phyloP scores from a whole-genome alignment of 352 stramenopile genomes.

The Phytophthora melonis region DNA sequence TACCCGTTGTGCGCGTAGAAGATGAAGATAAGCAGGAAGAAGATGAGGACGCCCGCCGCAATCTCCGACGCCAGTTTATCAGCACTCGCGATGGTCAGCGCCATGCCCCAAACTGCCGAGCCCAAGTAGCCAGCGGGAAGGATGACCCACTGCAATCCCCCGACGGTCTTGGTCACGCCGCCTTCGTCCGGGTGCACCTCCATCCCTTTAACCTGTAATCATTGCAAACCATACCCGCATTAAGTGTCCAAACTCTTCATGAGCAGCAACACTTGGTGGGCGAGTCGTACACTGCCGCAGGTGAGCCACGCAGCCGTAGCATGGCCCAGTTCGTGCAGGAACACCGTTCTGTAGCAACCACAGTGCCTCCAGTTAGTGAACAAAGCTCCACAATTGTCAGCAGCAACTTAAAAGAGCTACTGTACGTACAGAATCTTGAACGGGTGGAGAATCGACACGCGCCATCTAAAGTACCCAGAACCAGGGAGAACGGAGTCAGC shows the following conservation, averaged over 20 bases:
- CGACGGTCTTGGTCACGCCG: conserved; percentile 86
- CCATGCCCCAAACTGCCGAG: conserved; percentile 90
- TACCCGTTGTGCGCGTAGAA: conserved; percentile 91
- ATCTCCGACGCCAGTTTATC: conserved; percentile 71
- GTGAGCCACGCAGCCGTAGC: conserved; percentile 88
- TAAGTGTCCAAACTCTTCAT: neutral
- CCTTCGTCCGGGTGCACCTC: conserved; percentile 91
- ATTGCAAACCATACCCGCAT: neutral
- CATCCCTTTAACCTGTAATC: conserved; percentile 81
- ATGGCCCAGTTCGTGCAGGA: conserved; percentile 88
- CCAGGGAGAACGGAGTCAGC: conserved; percentile 7
- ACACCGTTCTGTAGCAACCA: conserved; percentile 72
- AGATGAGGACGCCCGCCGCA: conserved; percentile 84
- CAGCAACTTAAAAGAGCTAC: neutral
- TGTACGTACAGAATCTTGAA: conserved; percentile 89
- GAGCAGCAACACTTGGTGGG: neutral
- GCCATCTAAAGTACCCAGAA: conserved; percentile 64
- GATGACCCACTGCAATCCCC: conserved; percentile 77
- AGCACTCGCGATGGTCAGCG: conserved; percentile 78
- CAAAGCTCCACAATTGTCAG: neutral
- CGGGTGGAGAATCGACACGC: conserved; percentile 83
- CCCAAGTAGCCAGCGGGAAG: conserved; percentile 85
- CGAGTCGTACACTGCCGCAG: conserved; percentile 67
- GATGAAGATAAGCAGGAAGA: conserved; percentile 89
- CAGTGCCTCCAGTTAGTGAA: conserved; percentile 2